Conservation (phyloP, 805 yeast genomes). For the Hermanozyma aechmeae region DNA sequence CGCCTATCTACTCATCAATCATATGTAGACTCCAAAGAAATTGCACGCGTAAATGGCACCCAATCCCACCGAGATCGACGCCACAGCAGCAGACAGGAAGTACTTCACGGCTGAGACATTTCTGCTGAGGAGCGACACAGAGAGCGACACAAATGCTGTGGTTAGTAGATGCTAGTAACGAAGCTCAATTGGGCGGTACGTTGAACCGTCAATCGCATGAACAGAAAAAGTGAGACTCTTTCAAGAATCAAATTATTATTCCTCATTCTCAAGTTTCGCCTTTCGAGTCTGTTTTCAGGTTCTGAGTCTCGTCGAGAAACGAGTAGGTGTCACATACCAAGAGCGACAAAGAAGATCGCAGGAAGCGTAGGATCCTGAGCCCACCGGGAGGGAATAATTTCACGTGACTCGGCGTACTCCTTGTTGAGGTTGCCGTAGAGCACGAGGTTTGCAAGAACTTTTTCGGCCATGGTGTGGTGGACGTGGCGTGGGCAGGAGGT, state of each 20-base stretch:
- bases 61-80: slow-evolving; percentile 29
- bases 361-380: slow-evolving; percentile 6
- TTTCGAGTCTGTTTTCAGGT: no score
- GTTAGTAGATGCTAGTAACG: slow-evolving; percentile 4
- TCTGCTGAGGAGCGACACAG: slow-evolving; percentile 10
- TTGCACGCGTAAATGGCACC: slow-evolving; percentile 29
- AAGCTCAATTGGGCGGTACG: not conserved
- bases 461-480: slow-evolving; percentile 1
- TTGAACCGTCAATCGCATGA: no score
- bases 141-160: slow-evolving; percentile 8
- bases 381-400: slow-evolving; percentile 6
- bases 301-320: no score
- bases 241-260: no score
- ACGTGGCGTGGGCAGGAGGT: not conserved
- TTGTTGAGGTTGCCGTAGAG: slow-evolving; percentile 5
- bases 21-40: slow-evolving; percentile 35
- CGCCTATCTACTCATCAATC: no score
- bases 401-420: slow-evolving; percentile 6
- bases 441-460: slow-evolving; percentile 1
- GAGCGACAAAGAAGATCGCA: slow-evolving; percentile 6
- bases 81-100: slow-evolving; percentile 21
- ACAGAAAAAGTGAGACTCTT: no score
- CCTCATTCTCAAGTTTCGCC: no score
- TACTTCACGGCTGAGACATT: slow-evolving; percentile 7
- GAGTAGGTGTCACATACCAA: slow-evolving; percentile 6